Base-by-base conservation (phyloP, 805 yeast genomes). In the Candida quercuum region DNA sequence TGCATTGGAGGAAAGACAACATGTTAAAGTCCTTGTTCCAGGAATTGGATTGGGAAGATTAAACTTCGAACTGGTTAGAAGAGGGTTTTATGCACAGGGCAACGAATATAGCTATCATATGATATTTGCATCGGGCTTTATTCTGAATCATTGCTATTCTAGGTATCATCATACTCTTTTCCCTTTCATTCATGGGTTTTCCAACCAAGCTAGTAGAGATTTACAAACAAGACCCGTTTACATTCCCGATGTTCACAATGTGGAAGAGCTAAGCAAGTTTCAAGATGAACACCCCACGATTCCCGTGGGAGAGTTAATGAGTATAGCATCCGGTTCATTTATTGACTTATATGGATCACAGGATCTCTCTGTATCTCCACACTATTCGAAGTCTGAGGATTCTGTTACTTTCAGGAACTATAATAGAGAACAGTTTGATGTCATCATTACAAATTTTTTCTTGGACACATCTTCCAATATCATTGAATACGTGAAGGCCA, bases 261-360 rank as follows among this genome's bases (percentile, higher is more conserved):
- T 60, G 4, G 61, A 61, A 15, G 61, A 68, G 13, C 54, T 67
- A 4, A 46, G 49, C 15, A 43, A 48, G 7, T 37, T 69, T 9
- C 59, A 61, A 21, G 37, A 36, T 1, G 43, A 56, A 11, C 49
- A 66, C 34, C 75, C 76, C 0, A 37, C 46, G 0, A 63, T 74
- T 2, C 67, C 69, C 0, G 68, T 67, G 25, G 64, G 54, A 12
- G 77, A 76, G 6, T 55, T 76, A 32, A 75, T 84, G 83, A 74
- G 85, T 0, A 81, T 83, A 72, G 71, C 78, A 1, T 78, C 87
- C 0, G 93, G 93, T 0, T 78, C 85, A 0, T 84, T 84, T 52
- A 68, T 70, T 4, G 88, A 81, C 43, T 59, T 81, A 14, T 81
- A 79, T 52, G 85, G 86, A 0, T 78, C 81, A 3, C 40, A 49